Percentiles rank a stretch among this genome's conserved stretches.
phyloP scores from a whole-genome alignment of 768 basidiomycete genomes.

The Lactarius pseudohatsudake region DNA sequence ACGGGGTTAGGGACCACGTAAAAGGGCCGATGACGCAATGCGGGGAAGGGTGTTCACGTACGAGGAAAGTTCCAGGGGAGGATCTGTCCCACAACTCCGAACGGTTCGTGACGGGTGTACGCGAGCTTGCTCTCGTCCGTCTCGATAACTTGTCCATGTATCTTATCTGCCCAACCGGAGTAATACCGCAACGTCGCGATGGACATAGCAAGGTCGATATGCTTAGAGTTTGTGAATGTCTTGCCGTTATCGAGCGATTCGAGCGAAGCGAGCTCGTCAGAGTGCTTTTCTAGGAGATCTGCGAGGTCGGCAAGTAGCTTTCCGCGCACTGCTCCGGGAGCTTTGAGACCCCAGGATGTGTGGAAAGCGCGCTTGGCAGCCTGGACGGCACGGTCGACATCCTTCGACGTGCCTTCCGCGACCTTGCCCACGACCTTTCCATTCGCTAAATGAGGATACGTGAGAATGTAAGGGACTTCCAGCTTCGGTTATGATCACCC shows the following conservation, averaged over 20 bases:
- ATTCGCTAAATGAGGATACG: slow-evolving; percentile 34
- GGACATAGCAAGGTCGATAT: slow-evolving; percentile 47
- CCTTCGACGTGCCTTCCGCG: slow-evolving; percentile 59
- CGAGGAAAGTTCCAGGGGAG: slow-evolving; percentile 69
- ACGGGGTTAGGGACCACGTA: not conserved
- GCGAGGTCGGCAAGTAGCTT: slow-evolving; percentile 63
- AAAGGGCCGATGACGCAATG: not conserved
- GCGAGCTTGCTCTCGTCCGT: slow-evolving; percentile 47
- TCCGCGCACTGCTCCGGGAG: slow-evolving; percentile 52
- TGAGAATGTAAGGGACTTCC: not conserved
- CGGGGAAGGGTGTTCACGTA: slow-evolving; percentile 31
- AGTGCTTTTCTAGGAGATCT: slow-evolving; percentile 58
- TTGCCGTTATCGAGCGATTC: slow-evolving; percentile 74
- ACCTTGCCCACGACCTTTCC: slow-evolving; percentile 62
- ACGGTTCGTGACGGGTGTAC: slow-evolving; percentile 63
- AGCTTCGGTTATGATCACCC: not conserved
- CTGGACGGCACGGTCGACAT: slow-evolving; percentile 75
- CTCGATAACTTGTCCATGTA: slow-evolving; percentile 75
- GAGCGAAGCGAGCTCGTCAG: slow-evolving; percentile 66
- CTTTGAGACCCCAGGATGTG: slow-evolving; percentile 66
- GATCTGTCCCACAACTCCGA: slow-evolving; percentile 56
- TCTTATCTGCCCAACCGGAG: slow-evolving; percentile 89
- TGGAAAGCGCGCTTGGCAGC: slow-evolving; percentile 65
- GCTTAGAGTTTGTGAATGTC: slow-evolving; percentile 49
- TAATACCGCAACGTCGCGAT: slow-evolving; percentile 69